phyloP scores from a whole-genome alignment of 495 filamentous ascomycete genomes.

The Tuber melanosporum region DNA sequence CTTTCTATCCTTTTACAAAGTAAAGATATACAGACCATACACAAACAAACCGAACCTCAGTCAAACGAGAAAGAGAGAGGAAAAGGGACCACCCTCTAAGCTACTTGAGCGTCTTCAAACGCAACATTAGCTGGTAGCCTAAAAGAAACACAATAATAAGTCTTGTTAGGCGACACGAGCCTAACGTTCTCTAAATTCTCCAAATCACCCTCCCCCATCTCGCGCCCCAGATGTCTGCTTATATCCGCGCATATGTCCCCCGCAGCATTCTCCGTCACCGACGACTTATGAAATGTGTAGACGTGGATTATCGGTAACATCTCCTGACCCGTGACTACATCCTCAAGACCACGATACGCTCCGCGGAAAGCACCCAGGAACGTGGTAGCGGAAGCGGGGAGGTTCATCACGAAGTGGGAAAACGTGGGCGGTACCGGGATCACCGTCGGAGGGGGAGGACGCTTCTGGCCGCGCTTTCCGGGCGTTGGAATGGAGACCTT shows the following conservation, averaged over 20 bases:
- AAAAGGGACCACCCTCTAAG: not conserved
- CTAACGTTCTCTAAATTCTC: conserved; percentile 67
- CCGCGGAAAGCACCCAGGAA: conserved; percentile 84
- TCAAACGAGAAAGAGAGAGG: not conserved
- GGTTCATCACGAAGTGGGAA: conserved; percentile 92
- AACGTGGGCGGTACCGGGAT: conserved; percentile 61
- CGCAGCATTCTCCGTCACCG: conserved; percentile 18
- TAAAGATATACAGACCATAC: not conserved
- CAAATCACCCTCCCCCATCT: conserved; percentile 52
- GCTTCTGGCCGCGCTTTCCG: conserved; percentile 41
- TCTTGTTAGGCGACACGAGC: conserved; percentile 85
- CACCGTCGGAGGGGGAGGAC: conserved; percentile 45
- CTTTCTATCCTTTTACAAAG: not conserved
- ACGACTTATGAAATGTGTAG: conserved; percentile 47
- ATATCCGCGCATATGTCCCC: conserved; percentile 29
- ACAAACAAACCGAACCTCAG: not conserved
- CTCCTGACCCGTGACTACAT: conserved; percentile 56
- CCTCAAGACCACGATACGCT: conserved; percentile 62
- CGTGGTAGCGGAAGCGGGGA: conserved; percentile 76
- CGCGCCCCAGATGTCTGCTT: conserved; percentile 20
- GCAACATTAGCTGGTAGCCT: conserved; percentile 74
- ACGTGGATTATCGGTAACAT: conserved; percentile 79
- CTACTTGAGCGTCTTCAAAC: conserved; percentile 47
- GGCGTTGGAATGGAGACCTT: conserved; percentile 43
- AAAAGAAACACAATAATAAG: conserved; percentile 95